Conservation (phyloP, 352 stramenopile genomes). For the Pythium monospermum region DNA sequence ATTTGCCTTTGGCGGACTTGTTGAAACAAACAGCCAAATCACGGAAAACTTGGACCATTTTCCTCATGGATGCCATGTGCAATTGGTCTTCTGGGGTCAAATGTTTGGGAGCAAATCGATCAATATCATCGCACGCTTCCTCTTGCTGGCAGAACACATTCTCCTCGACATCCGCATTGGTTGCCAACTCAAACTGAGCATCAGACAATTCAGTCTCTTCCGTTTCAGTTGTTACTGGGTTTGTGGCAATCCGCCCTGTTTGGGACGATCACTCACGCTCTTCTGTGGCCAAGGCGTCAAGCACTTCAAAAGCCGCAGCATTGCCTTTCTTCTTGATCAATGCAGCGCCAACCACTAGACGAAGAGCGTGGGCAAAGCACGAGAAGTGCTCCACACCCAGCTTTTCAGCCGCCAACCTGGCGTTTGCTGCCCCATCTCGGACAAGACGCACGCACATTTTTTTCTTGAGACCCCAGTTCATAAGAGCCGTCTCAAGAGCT, state of each 20-base stretch:
- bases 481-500: not conserved
- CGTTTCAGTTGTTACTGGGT: no score
- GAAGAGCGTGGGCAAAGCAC: not conserved
- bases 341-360: not conserved
- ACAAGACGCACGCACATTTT: not conserved
- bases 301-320: no score
- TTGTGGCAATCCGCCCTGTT: no score
- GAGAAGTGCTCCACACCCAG: not conserved
- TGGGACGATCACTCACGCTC: no score
- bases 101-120: not conserved
- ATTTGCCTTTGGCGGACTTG: slow-evolving; percentile 4
- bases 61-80: not conserved
- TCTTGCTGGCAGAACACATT: not conserved
- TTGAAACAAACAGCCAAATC: slow-evolving; percentile 3
- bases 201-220: no score
- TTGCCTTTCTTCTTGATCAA: not conserved
- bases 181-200: not conserved
- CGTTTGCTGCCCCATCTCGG: slow-evolving; percentile 1
- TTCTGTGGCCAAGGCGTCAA: no score
- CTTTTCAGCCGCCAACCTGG: not conserved
- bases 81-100: not conserved
- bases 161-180: not conserved
- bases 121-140: not conserved
- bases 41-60: slow-evolving; percentile 1
- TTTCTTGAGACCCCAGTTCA: not conserved